Evolutionary conservation across 139 green algal genomes (phyloP), one percentile per base, ranked within the genome.

Genomic region (Chlorella sorokiniana): DNA sequence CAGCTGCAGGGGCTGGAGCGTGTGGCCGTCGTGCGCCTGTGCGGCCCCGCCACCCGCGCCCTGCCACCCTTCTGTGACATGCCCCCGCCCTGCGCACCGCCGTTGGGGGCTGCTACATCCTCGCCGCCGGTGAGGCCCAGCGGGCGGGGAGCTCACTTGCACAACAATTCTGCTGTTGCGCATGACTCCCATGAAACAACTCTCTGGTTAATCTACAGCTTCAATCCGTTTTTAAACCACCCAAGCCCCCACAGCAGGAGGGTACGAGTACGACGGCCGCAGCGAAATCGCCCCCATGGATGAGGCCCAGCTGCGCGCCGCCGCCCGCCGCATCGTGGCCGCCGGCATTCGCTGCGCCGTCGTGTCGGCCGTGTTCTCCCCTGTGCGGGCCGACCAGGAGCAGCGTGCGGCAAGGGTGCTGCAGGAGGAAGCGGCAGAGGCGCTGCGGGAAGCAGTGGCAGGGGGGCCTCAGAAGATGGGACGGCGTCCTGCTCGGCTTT

Each of bases 41-140:
- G 86, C 77, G 86, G 86, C 9, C 71, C 84, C 20, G 73, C 86
- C 22, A 90, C 84, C 11, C 62, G 22, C 6, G 77, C 84, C 31
- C 63, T 90, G 67, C 86, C 86, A 7, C 81, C 84, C 1, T 89
- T 85, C 29, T 79, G 75, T n/a, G 81, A 84, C 77, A 74, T 88
- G 35, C 86, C 86, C 38, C 45, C 44, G 5, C 45, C 11, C 81
- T 90, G 45, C 56, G 41, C 6, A 35, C 81, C 8, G 20, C 22
- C 6, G 51, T 88, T 9, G 56, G 45, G 4, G 76, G 75, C 62
- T 76, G 38, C 33, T 62, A 33, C 25, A 67, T 52, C 35, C 33
- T 73, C 10, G 25, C 31, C 1, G 31, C n/a, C 33, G 70, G 70
- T n/a, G 31, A 77, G 31, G 6, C 29, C 69, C 27, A n/a, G n/a